Base-by-base conservation (phyloP, 176 grass and related monocot species). In the Rhynchospora tenuis region DNA sequence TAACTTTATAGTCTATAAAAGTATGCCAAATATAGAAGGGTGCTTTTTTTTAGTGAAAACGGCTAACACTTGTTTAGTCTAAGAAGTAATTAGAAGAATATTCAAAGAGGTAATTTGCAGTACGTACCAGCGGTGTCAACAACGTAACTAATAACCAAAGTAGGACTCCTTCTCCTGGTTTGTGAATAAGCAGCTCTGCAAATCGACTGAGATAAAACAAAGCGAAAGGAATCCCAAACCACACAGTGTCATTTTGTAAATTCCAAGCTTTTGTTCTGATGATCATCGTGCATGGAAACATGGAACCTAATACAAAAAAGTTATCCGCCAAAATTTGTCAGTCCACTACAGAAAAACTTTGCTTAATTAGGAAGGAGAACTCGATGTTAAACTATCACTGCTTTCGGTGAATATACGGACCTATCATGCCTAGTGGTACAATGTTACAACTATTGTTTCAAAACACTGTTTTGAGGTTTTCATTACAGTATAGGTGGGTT, bases 161-260 rank as follows among this genome's bases (percentile, higher is more conserved):
- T 7, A 89, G 58, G 50, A 92, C 23, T 46, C 90, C 87, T 78
- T 92, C 87, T 5, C 90, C 90, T 61, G 87, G 90, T 42, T 73
- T 89, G 50, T 87, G 90, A 57, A 92, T 1, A 2, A 92, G 76
- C 4, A 87, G 81, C 59, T 92, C 84, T 0, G 84, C 84, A 48
- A 89, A 89, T 5, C 81, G 87, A 45, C 56, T 92, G 13, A 87
- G 46, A 64, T 86, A 62, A 65, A 88, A 59, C 56, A 65, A 89
- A 9, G n/a, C 43, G 22, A 85, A 20, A 7, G 87, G 83, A 58
- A 88, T 29, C 65, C 75, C 42, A 5, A 77, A 76, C 87, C 84
- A 89, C 4, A 59, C 73, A 15, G 81, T 71, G 50, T 28, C 85
- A 23, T 85, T 84, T 1, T 75, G 80, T 51, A 92, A 4, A 15